Evolutionary conservation across 306 rosid species (phyloP).

Genomic region (Quercus ilex): DNA sequence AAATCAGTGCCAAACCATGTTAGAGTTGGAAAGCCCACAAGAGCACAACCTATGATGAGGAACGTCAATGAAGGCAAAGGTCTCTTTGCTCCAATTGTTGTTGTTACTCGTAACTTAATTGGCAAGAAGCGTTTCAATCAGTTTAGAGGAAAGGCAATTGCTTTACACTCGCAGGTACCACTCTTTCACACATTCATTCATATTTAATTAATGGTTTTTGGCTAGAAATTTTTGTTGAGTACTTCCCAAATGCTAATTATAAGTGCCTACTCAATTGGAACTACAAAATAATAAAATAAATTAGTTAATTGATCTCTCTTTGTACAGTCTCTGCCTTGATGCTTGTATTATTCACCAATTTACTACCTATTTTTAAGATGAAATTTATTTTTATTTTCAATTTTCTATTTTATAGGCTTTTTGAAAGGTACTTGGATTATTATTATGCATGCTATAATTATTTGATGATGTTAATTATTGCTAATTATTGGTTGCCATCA

Average conservation of each 20-base stretch:
- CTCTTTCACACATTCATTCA: too few species aligned
- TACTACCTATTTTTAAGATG: too few species aligned
- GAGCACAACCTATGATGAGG: constrained; percentile 87
- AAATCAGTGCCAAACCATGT: constrained; percentile 56
- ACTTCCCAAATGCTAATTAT: neutral
- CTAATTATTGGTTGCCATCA: neutral
- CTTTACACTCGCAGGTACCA: constrained; percentile 90
- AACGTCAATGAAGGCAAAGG: constrained; percentile 97
- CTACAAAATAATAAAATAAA: too few species aligned
- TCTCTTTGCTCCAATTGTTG: constrained; percentile 82
- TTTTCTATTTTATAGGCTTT: neutral
- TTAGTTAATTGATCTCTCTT: too few species aligned
- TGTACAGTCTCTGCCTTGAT: too few species aligned
- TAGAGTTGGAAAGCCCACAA: constrained; percentile 48
- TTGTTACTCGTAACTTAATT: constrained; percentile 60
- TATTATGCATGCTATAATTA: neutral
- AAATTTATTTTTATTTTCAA: too few species aligned
- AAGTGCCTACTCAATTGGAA: neutral
- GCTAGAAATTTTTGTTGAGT: too few species aligned
- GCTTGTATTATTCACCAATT: too few species aligned
- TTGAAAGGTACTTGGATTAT: neutral
- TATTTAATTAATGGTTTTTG: too few species aligned
- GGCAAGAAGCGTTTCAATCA: constrained; percentile 96
- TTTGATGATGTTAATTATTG: neutral
- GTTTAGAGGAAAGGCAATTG: constrained; percentile 95